Evolutionary conservation across 2,329 filamentous ascomycete species (phyloP).

Genomic region (Aspergillus sclerotialis): DNA sequence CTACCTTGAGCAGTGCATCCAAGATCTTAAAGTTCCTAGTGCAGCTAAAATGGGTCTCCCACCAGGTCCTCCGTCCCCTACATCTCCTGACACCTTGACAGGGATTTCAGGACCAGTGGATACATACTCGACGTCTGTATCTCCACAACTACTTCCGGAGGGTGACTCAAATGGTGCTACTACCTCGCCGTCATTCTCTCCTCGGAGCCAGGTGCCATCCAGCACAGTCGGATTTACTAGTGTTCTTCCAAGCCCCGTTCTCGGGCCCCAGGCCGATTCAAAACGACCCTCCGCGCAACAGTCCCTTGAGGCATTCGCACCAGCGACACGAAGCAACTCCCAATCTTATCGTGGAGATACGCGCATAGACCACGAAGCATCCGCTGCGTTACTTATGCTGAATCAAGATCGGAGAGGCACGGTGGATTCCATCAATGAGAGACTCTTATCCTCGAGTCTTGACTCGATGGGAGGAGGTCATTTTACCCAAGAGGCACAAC

Average conservation of each 20-base stretch:
- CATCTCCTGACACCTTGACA: conserved; percentile 26
- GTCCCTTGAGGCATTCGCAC: neutral
- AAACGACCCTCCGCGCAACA: neutral
- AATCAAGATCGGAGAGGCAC: conserved; percentile 65
- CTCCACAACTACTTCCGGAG: conserved; percentile 26
- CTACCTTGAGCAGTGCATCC: conserved; percentile 84
- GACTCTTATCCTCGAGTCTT: conserved; percentile 7
- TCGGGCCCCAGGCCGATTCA: conserved; percentile 14
- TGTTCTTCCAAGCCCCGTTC: conserved; percentile 29
- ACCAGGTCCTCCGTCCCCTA: conserved; percentile 26
- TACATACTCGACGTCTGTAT: conserved; percentile 27
- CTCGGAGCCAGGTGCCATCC: conserved; percentile 21
- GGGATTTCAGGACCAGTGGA: conserved; percentile 10
- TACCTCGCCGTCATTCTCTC: conserved; percentile 28
- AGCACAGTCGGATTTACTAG: conserved; percentile 20
- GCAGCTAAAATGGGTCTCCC: conserved; percentile 11
- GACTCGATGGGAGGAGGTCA: conserved; percentile 4
- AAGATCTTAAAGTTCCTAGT: conserved; percentile 61
- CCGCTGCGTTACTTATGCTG: conserved; percentile 79
- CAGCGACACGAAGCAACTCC: neutral
- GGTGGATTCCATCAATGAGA: conserved; percentile 22
- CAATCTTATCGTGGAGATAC: conserved; percentile 22
- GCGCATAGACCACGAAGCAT: conserved; percentile 70
- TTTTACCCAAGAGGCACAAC: conserved; percentile 14
- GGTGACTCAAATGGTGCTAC: conserved; percentile 12